Evolutionary conservation across 176 grass and related monocot genomes (phyloP).

Genomic region (Aegilops umbellulata): DNA sequence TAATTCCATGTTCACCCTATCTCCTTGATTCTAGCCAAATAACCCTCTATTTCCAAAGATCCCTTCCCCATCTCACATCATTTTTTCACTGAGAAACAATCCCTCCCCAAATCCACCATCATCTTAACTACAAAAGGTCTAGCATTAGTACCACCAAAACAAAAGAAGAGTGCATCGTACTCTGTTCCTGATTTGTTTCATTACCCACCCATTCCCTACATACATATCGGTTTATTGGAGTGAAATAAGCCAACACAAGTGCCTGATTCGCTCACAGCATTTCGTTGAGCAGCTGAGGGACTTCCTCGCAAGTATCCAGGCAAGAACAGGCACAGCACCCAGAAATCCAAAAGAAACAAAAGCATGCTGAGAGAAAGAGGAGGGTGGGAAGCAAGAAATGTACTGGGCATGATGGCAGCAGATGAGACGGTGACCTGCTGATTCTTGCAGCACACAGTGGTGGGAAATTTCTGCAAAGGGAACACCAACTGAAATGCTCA

Average conservation of each 20-base stretch:
- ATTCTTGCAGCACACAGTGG: not conserved
- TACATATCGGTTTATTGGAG: not conserved
- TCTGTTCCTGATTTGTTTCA: not conserved
- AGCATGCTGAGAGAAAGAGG: not conserved
- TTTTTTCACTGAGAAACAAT: not conserved
- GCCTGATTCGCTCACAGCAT: not conserved
- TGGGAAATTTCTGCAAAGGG: not conserved
- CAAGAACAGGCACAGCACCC: not conserved
- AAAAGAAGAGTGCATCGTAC: not conserved
- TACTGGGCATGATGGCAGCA: constrained; percentile 8
- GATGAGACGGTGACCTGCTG: not conserved
- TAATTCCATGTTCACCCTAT: not conserved
- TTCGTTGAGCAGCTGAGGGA: not conserved
- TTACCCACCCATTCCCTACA: not conserved
- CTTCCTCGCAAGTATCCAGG: not conserved
- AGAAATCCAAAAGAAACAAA: not conserved
- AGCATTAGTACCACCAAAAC: not conserved
- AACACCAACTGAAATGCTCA: not conserved
- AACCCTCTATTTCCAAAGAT: not conserved
- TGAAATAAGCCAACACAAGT: not conserved
- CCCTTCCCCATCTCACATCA: not conserved
- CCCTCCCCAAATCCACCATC: not conserved
- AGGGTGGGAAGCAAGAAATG: not conserved
- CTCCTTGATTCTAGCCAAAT: not conserved
- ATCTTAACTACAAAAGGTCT: not conserved